Evolutionary conservation across 1,284 basidiomycete genomes (phyloP).

Genomic region (Cutaneotrichosporon sp.): DNA sequence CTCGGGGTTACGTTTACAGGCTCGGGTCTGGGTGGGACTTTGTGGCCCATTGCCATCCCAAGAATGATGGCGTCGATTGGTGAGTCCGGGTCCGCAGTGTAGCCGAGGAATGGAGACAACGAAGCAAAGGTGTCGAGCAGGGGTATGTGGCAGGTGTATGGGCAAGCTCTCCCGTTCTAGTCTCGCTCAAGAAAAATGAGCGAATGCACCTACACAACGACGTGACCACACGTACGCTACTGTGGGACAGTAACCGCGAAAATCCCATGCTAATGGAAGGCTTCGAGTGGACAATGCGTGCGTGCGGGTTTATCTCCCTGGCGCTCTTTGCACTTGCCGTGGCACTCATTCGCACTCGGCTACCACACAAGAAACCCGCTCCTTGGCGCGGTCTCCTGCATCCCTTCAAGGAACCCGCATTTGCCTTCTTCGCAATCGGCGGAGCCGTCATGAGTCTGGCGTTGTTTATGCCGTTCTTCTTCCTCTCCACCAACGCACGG

Average conservation of each 20-base stretch:
- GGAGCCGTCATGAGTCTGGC: conserved; percentile 28
- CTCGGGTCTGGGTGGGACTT: conserved; percentile 42
- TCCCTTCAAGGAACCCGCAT: conserved; percentile 23
- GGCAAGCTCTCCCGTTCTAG: no score
- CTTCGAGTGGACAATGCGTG: conserved; percentile 28
- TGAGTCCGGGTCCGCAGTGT: background rate
- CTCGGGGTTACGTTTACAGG: conserved; percentile 34
- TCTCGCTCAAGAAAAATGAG: no score
- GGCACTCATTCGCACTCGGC: conserved; percentile 20
- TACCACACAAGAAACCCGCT: conserved; percentile 20
- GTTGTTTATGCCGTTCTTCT: conserved; percentile 37
- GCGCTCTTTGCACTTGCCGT: conserved; percentile 20
- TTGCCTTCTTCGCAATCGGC: conserved; percentile 25
- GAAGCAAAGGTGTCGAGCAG: no score
- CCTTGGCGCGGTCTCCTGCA: conserved; percentile 19
- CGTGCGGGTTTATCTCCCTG: conserved; percentile 27
- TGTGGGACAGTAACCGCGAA: no score
- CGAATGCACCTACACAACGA: no score
- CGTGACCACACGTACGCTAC: no score
- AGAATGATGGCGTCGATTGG: conserved; percentile 8
- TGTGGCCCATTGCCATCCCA: conserved; percentile 13
- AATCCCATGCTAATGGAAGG: background rate
- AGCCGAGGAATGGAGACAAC: no score
- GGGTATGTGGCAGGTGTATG: no score
- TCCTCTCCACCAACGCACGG: conserved; percentile 31